Evolutionary conservation across 225 moss, liverwort and hornwort genomes (phyloP).

Genomic region (Polytrichum commune): DNA sequence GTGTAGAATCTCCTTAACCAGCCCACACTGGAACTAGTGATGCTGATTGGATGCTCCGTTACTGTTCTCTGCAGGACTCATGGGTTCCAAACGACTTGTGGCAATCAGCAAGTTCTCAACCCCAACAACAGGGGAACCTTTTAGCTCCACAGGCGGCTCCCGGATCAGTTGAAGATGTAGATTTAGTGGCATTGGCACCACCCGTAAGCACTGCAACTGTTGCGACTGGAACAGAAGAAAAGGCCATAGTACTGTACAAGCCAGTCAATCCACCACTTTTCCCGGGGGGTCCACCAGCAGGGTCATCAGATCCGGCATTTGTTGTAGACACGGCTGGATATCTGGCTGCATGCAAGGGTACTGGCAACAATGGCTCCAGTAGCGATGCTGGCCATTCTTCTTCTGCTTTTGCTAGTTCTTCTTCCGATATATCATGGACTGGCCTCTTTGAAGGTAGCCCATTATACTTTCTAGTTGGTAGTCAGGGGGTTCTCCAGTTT

Average conservation of each 20-base stretch:
- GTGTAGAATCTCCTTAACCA: no score
- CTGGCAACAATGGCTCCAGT: constrained; percentile 63
- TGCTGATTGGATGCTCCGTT: background rate
- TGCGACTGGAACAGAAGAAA: constrained; percentile 31
- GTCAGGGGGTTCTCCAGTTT: constrained; percentile 20
- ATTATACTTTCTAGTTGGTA: constrained; percentile 63
- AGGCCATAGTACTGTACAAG: constrained; percentile 70
- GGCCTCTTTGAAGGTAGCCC: constrained; percentile 92
- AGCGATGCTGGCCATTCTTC: constrained; percentile 60
- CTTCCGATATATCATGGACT: constrained; percentile 75
- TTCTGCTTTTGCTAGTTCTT: constrained; percentile 79
- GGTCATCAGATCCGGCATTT: constrained; percentile 51
- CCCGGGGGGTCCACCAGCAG: constrained; percentile 65
- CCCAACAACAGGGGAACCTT: constrained; percentile 14
- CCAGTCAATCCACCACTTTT: constrained; percentile 65
- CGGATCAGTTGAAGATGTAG: constrained; percentile 3
- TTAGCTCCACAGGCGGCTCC: constrained; percentile 13
- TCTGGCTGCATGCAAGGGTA: constrained; percentile 82
- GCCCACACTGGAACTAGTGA: no score
- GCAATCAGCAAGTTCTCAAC: constrained; percentile 22
- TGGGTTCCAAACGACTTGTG: constrained; percentile 16
- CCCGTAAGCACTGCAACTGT: constrained; percentile 15
- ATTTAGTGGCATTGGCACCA: constrained; percentile 15
- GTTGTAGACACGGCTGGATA: constrained; percentile 42
- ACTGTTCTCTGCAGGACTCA: constrained; percentile 28